phyloP scores from a whole-genome alignment of 2,329 filamentous ascomycete species.

The Colletotrichum sp. region DNA sequence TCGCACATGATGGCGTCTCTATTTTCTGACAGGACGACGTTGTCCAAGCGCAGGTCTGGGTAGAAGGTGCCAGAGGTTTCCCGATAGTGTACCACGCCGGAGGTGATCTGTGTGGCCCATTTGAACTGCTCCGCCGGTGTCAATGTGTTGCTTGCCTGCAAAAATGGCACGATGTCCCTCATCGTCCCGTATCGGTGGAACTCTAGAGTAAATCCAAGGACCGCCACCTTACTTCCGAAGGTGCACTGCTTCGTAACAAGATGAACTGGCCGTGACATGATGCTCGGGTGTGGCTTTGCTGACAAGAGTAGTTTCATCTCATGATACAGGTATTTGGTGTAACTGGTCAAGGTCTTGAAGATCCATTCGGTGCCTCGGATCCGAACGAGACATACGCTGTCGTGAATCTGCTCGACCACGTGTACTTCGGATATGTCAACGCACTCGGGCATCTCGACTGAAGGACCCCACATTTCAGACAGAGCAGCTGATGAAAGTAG shows the following conservation, averaged over 20 bases:
- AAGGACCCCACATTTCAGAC: conserved; percentile 45
- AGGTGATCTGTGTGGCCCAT: conserved; percentile 59
- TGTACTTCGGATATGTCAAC: conserved; percentile 56
- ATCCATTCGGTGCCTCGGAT: conserved; percentile 49
- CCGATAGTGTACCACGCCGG: conserved; percentile 55
- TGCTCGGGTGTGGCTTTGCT: conserved; percentile 55
- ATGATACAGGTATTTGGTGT: conserved; percentile 65
- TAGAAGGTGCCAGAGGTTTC: conserved; percentile 54
- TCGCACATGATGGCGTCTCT: conserved; percentile 61
- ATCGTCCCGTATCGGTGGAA: conserved; percentile 60
- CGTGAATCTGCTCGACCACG: conserved; percentile 59
- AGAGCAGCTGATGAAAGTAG: conserved; percentile 51
- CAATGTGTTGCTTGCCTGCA: conserved; percentile 51
- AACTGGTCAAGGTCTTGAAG: conserved; percentile 63
- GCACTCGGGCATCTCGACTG: conserved; percentile 45
- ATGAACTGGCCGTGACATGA: conserved; percentile 57
- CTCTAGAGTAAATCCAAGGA: conserved; percentile 62
- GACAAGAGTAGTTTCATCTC: conserved; percentile 61
- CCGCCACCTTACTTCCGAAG: conserved; percentile 60
- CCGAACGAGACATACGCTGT: conserved; percentile 62
- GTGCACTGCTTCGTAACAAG: conserved; percentile 60
- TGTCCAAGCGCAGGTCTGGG: conserved; percentile 64
- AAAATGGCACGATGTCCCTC: conserved; percentile 58
- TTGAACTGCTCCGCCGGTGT: conserved; percentile 49
- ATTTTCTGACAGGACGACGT: conserved; percentile 56